Evolutionary conservation across 2,329 filamentous ascomycete species (phyloP), one percentile per base, ranked within the genome.

Genomic region (Plectosphaerella cucumerina): DNA sequence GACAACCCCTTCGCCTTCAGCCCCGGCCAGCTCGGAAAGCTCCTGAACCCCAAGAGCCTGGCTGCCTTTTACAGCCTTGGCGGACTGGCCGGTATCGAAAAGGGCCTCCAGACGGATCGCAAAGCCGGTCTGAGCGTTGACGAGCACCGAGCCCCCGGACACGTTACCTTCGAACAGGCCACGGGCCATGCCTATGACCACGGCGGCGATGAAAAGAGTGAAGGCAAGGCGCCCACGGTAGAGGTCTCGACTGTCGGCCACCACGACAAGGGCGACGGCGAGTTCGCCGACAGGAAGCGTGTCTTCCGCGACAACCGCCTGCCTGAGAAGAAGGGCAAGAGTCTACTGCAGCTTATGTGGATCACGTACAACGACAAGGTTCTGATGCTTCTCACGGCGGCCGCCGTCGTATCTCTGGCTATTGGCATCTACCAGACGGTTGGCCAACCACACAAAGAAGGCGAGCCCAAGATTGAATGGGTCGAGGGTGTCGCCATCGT

Each of bases 41-140:
- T 96, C 71, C 83, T 93, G 55, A 94, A 95, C 64, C 92, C 92
- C 4, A 96, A 96, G 73, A 95, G 84, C 54, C 70, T 96, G 52
- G 76, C 86, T 12, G 91, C 91, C 1, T 96, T 93, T 59, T 88
- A 86, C 62, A 85, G 85, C 14, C 66, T 97, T 5, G 91, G 92
- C 46, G 92, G 92, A 21, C 68, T 96, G 15, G 70, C 70, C 17
- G 92, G 92, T 1, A 68, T 97, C 46, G 90, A 93, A 67, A 87
- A 84, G 62, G 92, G 91, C 10, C 72, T 97, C 26, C 77, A 88
- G 46, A 85, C 84, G 6, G 83, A 94, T 65, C 75, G 89, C 26
- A 80, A 78, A 47, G 76, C 86, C 34, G 92, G 92, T 8, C 66
- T 97, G 49, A 93, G 89, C 55, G 62, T 82, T 2, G 91, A 96